A percentile compares a stretch with the other conserved stretches of the same genome.
These are phyloP conservation scores for Dendrocalamus latiflorus DNA, from an alignment of 202 grass and related monocot genomes.

Conservation along the genomic window DNA sequence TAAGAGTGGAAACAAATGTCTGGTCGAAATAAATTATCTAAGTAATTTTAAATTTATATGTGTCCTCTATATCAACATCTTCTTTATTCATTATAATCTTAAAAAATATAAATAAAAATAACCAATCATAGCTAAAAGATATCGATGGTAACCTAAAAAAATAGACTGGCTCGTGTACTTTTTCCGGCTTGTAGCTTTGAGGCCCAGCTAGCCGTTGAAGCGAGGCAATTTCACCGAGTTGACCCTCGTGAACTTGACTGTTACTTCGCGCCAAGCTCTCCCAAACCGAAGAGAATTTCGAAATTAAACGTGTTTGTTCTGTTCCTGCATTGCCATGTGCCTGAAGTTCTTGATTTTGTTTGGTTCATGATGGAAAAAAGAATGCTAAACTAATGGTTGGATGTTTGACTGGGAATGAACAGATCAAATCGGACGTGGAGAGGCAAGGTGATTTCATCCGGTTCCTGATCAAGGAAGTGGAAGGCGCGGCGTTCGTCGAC, in stretches of 20 bases:
- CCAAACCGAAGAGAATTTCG: neutral
- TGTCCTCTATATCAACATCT: too few relatives aligned
- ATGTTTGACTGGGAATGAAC: neutral
- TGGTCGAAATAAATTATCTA: too few relatives aligned
- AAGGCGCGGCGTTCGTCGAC: conserved; percentile 51
- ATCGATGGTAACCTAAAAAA: too few relatives aligned
- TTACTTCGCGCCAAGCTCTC: conserved; percentile 38
- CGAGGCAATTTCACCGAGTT: neutral
- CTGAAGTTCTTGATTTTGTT: neutral
- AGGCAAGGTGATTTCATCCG: conserved; percentile 88
- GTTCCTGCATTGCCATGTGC: too few relatives aligned
- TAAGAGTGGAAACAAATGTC: too few relatives aligned
- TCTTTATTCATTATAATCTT: too few relatives aligned
- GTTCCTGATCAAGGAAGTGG: conserved; percentile 89
- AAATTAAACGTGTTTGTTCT: neutral
- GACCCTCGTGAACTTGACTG: neutral
- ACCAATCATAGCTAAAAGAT: too few relatives aligned
- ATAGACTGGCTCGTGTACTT: too few relatives aligned
- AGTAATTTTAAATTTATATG: too few relatives aligned
- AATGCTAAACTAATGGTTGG: neutral
- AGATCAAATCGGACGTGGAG: conserved; percentile 94
- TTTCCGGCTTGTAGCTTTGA: neutral
- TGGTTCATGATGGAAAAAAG: neutral
- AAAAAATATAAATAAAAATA: too few relatives aligned
- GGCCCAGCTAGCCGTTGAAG: conserved; percentile 39